Conservation (phyloP, 2,329 filamentous ascomycete genomes). For the Mycosphaerella sp. region DNA sequence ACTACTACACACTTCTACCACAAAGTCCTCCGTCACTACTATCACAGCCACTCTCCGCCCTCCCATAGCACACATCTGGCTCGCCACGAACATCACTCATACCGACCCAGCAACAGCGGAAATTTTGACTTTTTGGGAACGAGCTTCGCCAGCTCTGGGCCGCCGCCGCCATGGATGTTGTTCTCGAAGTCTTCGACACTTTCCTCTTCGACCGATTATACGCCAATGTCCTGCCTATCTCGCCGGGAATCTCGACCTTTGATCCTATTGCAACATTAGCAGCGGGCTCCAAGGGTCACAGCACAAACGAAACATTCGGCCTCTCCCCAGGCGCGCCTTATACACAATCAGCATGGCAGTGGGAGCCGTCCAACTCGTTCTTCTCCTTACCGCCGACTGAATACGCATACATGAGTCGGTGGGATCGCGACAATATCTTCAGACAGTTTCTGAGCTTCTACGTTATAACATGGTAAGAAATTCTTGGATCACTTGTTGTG, state of each 20-base stretch:
- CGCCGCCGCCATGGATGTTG: slow-evolving; percentile 69
- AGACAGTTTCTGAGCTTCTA: slow-evolving; percentile 72
- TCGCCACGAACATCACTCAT: background rate
- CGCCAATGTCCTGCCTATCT: slow-evolving; percentile 59
- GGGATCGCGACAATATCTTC: slow-evolving; percentile 67
- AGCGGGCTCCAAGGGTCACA: slow-evolving; percentile 39
- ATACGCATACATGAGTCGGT: slow-evolving; percentile 72
- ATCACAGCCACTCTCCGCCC: background rate
- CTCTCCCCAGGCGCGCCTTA: slow-evolving; percentile 10
- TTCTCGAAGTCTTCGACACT: slow-evolving; percentile 78
- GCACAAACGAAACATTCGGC: slow-evolving; percentile 45
- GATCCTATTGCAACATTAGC: slow-evolving; percentile 43
- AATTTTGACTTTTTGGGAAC: background rate
- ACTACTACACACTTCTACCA: too few relatives aligned
- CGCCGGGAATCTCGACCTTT: slow-evolving; percentile 48
- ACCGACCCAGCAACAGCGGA: slow-evolving; percentile 1
- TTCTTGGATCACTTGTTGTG: background rate
- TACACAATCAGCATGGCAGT: slow-evolving; percentile 44
- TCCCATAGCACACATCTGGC: background rate
- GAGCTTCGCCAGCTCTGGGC: slow-evolving; percentile 5
- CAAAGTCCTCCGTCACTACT: background rate
- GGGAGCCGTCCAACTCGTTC: slow-evolving; percentile 65
- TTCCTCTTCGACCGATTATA: slow-evolving; percentile 76
- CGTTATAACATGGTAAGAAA: slow-evolving; percentile 71
- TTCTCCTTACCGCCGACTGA: slow-evolving; percentile 63